Base-by-base conservation (phyloP, 768 basidiomycete genomes). In the Calocybe gangraenosa region DNA sequence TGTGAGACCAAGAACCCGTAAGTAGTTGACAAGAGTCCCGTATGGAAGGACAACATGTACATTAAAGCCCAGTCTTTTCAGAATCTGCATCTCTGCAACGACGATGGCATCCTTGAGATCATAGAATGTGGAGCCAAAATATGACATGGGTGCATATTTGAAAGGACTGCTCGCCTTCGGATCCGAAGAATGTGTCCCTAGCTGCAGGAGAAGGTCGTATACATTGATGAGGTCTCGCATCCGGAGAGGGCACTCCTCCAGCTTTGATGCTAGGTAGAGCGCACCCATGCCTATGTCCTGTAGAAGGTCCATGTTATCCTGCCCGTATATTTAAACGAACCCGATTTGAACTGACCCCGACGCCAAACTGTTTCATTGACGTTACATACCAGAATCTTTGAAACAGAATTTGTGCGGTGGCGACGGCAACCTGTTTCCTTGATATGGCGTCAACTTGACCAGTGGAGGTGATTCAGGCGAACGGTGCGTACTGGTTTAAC, bases 341-440 rank as follows among this genome's bases (percentile, higher is more conserved):
- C 18, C 37, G 31, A 42, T 37, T 41, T 37, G 40, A 34, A 69
- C 90, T 64, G 57, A 96, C 94, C 54, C 84, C 88, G 47, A 97
- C 84, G 18, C 93, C 86, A 65, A 93, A 99, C 44, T 93, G 89
- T 61, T 88, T 88, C 83, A 99, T 82, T 7, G 92, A 95, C 3
- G 86, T 84, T 14, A 95, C 89, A 66, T 80, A 98, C 88, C 88
- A 98, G 71, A 99, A 99, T 25, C 95, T 75, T 51, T 99, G 96
- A 61, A 94, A 95, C 1, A 99, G 69, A 23, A 98, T 91, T 61
- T 97, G 94, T 0, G 96, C 96, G 1, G 94, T 91, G 5, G 96
- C 92, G 42, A 97, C 88, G 11, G 94, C 94, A 21, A 96, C 94
- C 62, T 99, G 96, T 53, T 97, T 96, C 65, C 87, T 90, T 63